Base-by-base conservation (phyloP, 106 monocot genomes). In the Vanilla planifolia region DNA sequence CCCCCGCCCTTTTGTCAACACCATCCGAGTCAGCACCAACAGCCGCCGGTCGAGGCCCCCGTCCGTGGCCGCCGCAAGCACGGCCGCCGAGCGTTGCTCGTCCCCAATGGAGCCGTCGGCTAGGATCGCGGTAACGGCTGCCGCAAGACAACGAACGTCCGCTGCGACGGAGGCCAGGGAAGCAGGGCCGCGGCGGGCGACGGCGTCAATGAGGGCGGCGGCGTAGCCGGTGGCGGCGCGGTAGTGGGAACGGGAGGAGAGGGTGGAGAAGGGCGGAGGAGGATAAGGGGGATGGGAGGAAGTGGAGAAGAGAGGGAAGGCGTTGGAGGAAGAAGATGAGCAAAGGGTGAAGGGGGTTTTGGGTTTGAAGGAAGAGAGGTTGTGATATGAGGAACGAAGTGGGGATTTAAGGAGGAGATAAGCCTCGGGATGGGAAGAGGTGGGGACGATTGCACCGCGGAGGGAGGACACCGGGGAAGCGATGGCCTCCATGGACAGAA, bases 151-250 rank as follows among this genome's bases (percentile, higher is more conserved):
- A 3, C 67, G 58, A 3, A 60, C 71, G 71, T 81, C 74, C 17
- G 43, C 27, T 10, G 60, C 67, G 21, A 81, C 53, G 16, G 59
- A 47, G 8, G 32, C 26, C 20, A 72, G 45, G 24, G 50, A 0
- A 10, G 7, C 6, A 11, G 68, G 33, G 22, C 71, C 74, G 43
- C 17, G 16, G 56, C 81, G 63, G 33, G 27, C 29, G 43, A 74
- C 60, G 37, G 65, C 71, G 65, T 86, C 86, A 3, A 81, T 74
- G 27, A 86, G 81, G 6, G 81, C 81, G 8, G 77, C 86, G 16
- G 86, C 81, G 64, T 86, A 86, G 44, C 86, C 86, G 48, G 81
- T 75, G 33, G 81, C 69, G 37, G 86, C 81, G 20, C 65, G 45
- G 22, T 69, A 35, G 64, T 66, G 60, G 55, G 30, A 21, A 8